Base-by-base conservation (phyloP, 2,329 filamentous ascomycete species). In the Sclerotinia subarctica region DNA sequence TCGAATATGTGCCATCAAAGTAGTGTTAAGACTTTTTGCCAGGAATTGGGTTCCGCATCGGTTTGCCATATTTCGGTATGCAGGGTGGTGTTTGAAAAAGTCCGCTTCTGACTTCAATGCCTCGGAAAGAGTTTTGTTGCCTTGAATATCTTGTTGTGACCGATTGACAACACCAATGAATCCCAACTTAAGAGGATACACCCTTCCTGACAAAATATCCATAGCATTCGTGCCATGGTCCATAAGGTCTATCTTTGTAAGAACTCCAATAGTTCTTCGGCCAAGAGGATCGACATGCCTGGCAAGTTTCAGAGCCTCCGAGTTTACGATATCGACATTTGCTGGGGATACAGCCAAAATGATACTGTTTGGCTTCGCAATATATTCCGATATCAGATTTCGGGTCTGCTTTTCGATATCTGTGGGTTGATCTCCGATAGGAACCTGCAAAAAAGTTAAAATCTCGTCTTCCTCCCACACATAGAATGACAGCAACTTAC, bases 371-470 rank as follows among this genome's bases (percentile, higher is more conserved):
- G 95, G 94, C 82, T 99, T 99, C 68, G 94, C 94, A 77, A 98
- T 99, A 78, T 97, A 99, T 82, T 99, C 95, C 67, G 94, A 91
- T 75, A 99, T 98, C 75, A 99, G 86, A 73, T 93, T 97, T 72
- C 94, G 88, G 44, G 95, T 99, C 81, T 99, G 95, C 81, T 97
- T 98, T 84, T 99, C 95, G 77, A 99, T 99, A 77, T 99, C 95
- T 75, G 91, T 89, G 10, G 95, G 95, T 78, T 99, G 95, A 78
- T 99, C 95, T 73, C 95, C 95, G 78, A 99, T 98, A 42, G 95
- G 95, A 69, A 97, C 94, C 89, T 92, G 66, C 64, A 64, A 38
- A 65, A 42, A 35, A 42, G 44, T 67, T 19, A 57, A 47, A 64
- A 72, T 47, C 72, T 65, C 44, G 67, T 69, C 59, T 53, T 35